Conservation (phyloP, 1,139 yeast species). For the Lodderomyces theae region DNA sequence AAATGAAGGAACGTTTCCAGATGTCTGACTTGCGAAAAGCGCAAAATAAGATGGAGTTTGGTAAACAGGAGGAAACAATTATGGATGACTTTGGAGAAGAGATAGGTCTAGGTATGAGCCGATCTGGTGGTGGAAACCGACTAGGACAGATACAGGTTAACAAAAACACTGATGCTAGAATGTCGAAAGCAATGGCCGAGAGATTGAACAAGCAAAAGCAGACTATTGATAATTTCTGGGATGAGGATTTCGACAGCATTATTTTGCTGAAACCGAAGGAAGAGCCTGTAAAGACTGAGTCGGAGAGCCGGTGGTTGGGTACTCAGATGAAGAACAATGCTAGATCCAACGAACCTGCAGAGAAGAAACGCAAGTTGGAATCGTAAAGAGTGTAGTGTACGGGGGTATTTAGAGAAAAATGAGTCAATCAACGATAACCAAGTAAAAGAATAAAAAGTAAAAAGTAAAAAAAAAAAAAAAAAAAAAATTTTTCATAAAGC, state of each 20-base stretch:
- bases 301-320: slow-evolving; percentile 1
- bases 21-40: slow-evolving; percentile 80
- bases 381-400: no score
- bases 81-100: slow-evolving; percentile 75
- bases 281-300: slow-evolving; percentile 2
- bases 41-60: slow-evolving; percentile 83
- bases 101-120: slow-evolving; percentile 77
- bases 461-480: neutral
- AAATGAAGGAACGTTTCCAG: slow-evolving; percentile 76
- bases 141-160: slow-evolving; percentile 38
- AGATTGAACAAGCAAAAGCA: slow-evolving; percentile 31
- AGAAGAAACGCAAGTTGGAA: neutral
- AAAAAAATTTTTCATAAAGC: neutral
- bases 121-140: slow-evolving; percentile 25
- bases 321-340: slow-evolving; percentile 1
- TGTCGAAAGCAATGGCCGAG: slow-evolving; percentile 52
- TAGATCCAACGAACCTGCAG: neutral
- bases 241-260: slow-evolving; percentile 18
- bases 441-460: neutral
- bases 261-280: slow-evolving; percentile 12
- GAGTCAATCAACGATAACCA: neutral
- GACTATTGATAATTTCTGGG: slow-evolving; percentile 10
- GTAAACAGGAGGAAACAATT: slow-evolving; percentile 62
- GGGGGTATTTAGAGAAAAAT: neutral
- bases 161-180: slow-evolving; percentile 46